Conservation (phyloP, 2,329 filamentous ascomycete genomes). For the Aspergillus texensis region DNA sequence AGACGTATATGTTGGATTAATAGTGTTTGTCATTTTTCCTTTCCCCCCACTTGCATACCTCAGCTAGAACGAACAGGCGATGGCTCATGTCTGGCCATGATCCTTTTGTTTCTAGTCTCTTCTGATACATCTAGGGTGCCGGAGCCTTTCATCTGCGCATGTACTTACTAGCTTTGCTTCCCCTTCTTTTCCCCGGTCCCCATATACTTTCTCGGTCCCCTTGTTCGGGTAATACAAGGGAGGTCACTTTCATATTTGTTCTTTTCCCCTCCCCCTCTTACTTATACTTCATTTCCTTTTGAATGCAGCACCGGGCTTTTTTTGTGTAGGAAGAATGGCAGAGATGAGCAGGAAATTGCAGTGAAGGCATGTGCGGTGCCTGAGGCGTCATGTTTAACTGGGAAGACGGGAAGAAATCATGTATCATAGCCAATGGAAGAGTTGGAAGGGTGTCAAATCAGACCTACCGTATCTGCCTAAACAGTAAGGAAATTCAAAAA, state of each 20-base stretch:
- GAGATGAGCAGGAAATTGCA: slow-evolving; percentile 2
- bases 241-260: neutral
- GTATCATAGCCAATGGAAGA: slow-evolving; percentile 14
- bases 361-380: slow-evolving; percentile 1
- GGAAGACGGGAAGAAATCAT: slow-evolving; percentile 1
- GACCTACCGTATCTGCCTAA: neutral
- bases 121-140: slow-evolving; percentile 17
- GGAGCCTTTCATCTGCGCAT: slow-evolving; percentile 25
- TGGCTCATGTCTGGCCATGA: slow-evolving; percentile 9
- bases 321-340: slow-evolving; percentile 11
- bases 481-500: neutral
- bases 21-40: slow-evolving; percentile 16
- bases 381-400: neutral
- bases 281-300: slow-evolving; percentile 14
- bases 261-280: neutral
- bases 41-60: slow-evolving; percentile 5
- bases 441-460: neutral
- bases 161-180: slow-evolving; percentile 31
- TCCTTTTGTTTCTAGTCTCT: slow-evolving; percentile 10
- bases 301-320: slow-evolving; percentile 17
- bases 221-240: neutral
- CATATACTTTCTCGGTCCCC: slow-evolving; percentile 4
- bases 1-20: slow-evolving; percentile 10
- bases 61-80: slow-evolving; percentile 5
- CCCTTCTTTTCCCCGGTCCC: neutral